Base-by-base conservation (phyloP, 805 yeast species). In the Clavispora asparagi region DNA sequence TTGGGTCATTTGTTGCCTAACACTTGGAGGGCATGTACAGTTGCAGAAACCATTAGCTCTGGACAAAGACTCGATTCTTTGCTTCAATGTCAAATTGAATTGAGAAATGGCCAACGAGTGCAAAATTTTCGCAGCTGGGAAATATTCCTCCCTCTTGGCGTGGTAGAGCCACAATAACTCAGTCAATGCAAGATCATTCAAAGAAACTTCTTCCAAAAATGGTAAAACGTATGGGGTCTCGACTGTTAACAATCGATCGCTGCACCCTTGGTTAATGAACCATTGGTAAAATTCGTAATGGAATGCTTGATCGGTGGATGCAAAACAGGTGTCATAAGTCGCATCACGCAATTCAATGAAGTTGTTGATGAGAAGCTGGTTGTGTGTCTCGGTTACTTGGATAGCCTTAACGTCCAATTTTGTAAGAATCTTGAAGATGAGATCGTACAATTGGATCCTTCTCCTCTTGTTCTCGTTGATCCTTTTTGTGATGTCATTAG, bases 21-120 rank as follows among this genome's bases (percentile, higher is more conserved):
- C 75, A 48, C 76, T 78, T 28, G 92, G 87, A 25, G 92, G 85
- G 51, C 90, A 81, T 39, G 78, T 82, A 63, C 96, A 85, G 60
- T 88, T 87, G 63, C 96, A 86, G 70, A 88, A 90, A 3, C 96
- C 96, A 63, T 85, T 86, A 1, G 97, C 97, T 54, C 97, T 78
- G 1, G 97, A 87, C 45, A 94, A 71, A 61, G 78, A 89, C 64
- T 91, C 97, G 39, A 92, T 84, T 61, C 99, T 78, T 57, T 85
- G 83, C 33, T 78, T 75, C 47, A 92, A 74, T 32, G 77, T 68
- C 42, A 92, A 71, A 10, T 77, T 76, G 62, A 89, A 88, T 43
- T 81, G 83, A 14, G 95, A 85, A 17, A 82, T 69, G 0, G 97
- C 85, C 46, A 94, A 69, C 6, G 80, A 76, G 57, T 85, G 85